Evolutionary conservation across 768 basidiomycete species (phyloP), one percentile per base, ranked within the genome.

Genomic region (Russula sp.): DNA sequence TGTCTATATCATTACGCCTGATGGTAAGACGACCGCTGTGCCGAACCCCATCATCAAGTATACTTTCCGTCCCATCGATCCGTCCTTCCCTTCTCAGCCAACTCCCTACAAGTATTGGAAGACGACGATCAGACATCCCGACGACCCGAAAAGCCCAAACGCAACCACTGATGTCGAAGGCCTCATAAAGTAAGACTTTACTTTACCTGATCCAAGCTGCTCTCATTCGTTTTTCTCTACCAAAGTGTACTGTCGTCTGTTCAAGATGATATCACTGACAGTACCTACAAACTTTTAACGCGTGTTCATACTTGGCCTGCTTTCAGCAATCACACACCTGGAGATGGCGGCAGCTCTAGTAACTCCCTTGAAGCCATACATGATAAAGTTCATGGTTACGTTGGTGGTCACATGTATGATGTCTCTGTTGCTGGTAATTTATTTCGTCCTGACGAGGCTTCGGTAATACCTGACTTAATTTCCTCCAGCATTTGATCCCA

Each of bases 331-430:
- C n/a, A n/a, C n/a, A n/a, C n/a, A n/a, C n/a, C n/a, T n/a, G n/a
- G n/a, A n/a, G n/a, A n/a, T n/a, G n/a, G n/a, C n/a, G n/a, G n/a
- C n/a, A n/a, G n/a, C n/a, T n/a, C n/a, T n/a, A n/a, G n/a, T n/a
- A n/a, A n/a, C n/a, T n/a, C n/a, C 67, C 66, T 83, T 42, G 80
- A 83, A 63, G 74, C 75, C 29, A 75, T 82, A 53, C 82, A 83
- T 59, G 79, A 81, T 61, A 64, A 68, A 22, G 74, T 82, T 18
- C 81, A 83, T 60, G 64, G 48, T 46, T 9, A 14, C 39, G 25
- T 60, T 3, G 65, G 65, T n/a, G 75, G 73, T 47, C 67, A 74
- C 18, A 65, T 63, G 58, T 22, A 34, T 7, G 9, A 55, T 46
- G 43, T 56, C 8, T 32, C 45, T 22, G 70, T 77, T 35, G 78